Percentiles rank a stretch among this genome's conserved stretches.
phyloP scores from a whole-genome alignment of 2,329 filamentous ascomycete species.

The Paecilomyces variotii region DNA sequence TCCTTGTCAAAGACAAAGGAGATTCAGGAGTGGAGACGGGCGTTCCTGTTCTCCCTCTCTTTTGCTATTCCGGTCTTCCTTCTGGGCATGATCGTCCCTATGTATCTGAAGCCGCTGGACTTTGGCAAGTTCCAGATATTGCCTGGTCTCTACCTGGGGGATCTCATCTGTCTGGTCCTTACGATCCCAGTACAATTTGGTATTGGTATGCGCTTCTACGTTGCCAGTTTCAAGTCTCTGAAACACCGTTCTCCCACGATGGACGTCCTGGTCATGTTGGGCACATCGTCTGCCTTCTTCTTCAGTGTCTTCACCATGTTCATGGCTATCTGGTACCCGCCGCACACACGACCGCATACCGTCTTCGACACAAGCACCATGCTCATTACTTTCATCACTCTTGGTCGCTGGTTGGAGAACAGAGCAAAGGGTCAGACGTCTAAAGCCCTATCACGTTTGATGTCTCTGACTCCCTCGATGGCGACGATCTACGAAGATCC shows the following conservation, averaged over 20 bases:
- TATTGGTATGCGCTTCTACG: constrained; percentile 88
- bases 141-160: constrained; percentile 77
- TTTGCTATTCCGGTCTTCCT: constrained; percentile 89
- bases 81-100: constrained; percentile 89
- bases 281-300: constrained; percentile 92
- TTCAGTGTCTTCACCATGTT: constrained; percentile 86
- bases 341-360: constrained; percentile 73
- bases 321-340: constrained; percentile 65
- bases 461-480: constrained; percentile 95
- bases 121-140: constrained; percentile 61
- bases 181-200: constrained; percentile 95
- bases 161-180: constrained; percentile 71
- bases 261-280: constrained; percentile 91
- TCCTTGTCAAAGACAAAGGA: constrained; percentile 94
- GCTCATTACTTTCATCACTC: constrained; percentile 90
- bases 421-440: constrained; percentile 93
- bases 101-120: constrained; percentile 68
- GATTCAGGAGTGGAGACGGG: constrained; percentile 82
- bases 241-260: constrained; percentile 90
- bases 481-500: constrained; percentile 93
- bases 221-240: constrained; percentile 86
- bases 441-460: constrained; percentile 82
- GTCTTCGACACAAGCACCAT: constrained; percentile 98
- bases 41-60: constrained; percentile 66
- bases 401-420: constrained; percentile 90